Base-by-base conservation (phyloP, 345 rosid genomes). In the Euphorbia pulcherrima region DNA sequence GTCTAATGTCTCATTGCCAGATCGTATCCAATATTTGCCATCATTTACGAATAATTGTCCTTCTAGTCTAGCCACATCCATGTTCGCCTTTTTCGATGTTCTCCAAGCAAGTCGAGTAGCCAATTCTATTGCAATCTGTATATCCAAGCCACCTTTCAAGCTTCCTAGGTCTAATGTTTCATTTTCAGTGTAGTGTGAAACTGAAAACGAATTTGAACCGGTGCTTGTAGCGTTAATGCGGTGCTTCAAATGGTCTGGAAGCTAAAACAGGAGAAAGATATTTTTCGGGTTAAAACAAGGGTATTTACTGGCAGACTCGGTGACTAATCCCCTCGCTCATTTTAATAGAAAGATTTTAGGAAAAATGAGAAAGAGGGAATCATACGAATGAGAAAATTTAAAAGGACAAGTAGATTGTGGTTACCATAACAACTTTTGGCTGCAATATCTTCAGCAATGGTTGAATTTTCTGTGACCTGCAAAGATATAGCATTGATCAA, bases 391-490 rank as follows among this genome's bases (percentile, higher is more conserved):
- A 24, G n/a, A 24, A 5, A 16, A 24, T 50, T 50, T 18, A n/a
- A n/a, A 18, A 50, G 64, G 46, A 54, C 5, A 56, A 59, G 48
- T 20, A 70, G 39, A 71, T 44, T 52, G 52, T 35, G 35, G 29
- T 72, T 88, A 90, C 96, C 92, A 85, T 70, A 64, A 87, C 78
- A 48, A 68, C 65, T 74, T 87, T 87, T 10, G 92, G 99, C 71
- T 82, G 87, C 85, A 93, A 73, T 7, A 70, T 21, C 72, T 78
- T 77, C 63, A 94, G 63, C 57, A 89, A 83, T 17, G 76, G 75
- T 61, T 76, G 74, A 71, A 82, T 67, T 72, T 86, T 87, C 64
- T 70, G 76, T 73, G 72, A 65, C 78, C 92, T 84, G 74, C 65
- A 78, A 70, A 71, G 29, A 40, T 16, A 3, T 33, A n/a, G 29